A percentile compares a stretch with the other conserved stretches of the same genome.
These are phyloP conservation scores for Thielaviopsis ethacetica DNA, from an alignment of 2,329 filamentous ascomycete genomes.

Conservation along the genomic window DNA sequence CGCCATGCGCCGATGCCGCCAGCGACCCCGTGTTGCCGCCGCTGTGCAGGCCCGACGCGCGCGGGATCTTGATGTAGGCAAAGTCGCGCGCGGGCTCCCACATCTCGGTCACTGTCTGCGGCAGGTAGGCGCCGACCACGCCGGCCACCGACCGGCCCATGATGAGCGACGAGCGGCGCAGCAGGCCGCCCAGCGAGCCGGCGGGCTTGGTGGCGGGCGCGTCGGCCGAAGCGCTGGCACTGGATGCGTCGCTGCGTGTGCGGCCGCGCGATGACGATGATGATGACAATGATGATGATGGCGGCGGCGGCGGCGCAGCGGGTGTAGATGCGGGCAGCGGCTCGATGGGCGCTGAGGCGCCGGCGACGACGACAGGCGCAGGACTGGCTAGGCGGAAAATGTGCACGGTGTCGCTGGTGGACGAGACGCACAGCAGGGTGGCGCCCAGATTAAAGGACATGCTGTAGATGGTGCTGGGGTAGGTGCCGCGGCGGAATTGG, in stretches of 20 bases:
- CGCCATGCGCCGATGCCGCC: constrained; percentile 6
- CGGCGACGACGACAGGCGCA: constrained; percentile 13
- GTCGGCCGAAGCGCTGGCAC: too few relatives aligned
- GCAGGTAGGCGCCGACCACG: constrained; percentile 80
- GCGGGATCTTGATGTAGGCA: constrained; percentile 87
- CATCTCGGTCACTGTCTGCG: constrained; percentile 88
- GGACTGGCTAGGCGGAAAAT: constrained; percentile 66
- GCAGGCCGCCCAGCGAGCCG: constrained; percentile 74
- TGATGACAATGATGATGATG: constrained; percentile 14
- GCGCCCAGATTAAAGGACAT: constrained; percentile 97
- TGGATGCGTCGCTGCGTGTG: too few relatives aligned
- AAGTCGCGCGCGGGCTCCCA: constrained; percentile 94
- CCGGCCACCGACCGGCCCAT: constrained; percentile 80
- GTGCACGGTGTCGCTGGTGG: constrained; percentile 89
- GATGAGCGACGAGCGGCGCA: constrained; percentile 87
- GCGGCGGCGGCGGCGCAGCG: constrained; percentile 55
- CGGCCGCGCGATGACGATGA: constrained; percentile 20
- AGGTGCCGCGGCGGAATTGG: constrained; percentile 89
- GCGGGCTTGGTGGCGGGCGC: not conserved
- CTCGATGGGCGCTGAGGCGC: constrained; percentile 20
- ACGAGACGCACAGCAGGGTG: constrained; percentile 86
- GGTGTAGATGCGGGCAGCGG: constrained; percentile 51
- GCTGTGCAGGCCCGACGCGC: constrained; percentile 22
- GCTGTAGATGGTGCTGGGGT: constrained; percentile 90
- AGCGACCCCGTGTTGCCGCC: not conserved